Evolutionary conservation across 2,329 filamentous ascomycete genomes (phyloP).

Genomic region (Fusarium beomiforme): DNA sequence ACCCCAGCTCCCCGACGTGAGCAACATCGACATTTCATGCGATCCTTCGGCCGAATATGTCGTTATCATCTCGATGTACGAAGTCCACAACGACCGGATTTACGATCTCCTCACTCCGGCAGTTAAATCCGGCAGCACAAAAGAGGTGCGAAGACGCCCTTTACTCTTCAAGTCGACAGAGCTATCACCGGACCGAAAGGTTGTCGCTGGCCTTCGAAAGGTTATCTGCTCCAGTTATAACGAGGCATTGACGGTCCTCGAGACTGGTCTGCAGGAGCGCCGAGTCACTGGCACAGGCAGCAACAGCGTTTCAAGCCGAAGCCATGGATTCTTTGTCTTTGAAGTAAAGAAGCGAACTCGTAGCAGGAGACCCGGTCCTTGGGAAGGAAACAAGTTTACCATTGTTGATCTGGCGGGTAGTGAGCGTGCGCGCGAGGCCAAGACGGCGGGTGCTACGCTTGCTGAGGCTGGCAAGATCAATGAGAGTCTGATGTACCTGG

Average conservation of each 20-base stretch:
- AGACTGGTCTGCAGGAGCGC: conserved; percentile 87
- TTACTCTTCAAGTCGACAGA: conserved; percentile 94
- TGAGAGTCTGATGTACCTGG: conserved; percentile 97
- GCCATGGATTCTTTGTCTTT: conserved; percentile 95
- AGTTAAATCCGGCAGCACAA: conserved; percentile 67
- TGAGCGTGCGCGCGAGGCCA: conserved; percentile 90
- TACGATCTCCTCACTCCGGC: conserved; percentile 86
- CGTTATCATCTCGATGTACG: conserved; percentile 95
- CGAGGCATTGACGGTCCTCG: conserved; percentile 89
- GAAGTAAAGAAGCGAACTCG: conserved; percentile 85
- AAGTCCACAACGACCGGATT: conserved; percentile 98
- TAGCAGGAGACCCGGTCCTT: conserved; percentile 62
- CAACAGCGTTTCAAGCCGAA: conserved; percentile 91
- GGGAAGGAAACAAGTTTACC: conserved; percentile 82
- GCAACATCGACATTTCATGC: conserved; percentile 70
- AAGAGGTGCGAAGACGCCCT: conserved; percentile 78
- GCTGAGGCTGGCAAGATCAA: conserved; percentile 99
- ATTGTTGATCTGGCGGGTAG: conserved; percentile 94
- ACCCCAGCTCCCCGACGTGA: conserved; percentile 79
- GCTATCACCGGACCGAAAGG: conserved; percentile 86
- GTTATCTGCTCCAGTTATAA: conserved; percentile 83
- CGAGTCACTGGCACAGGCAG: conserved; percentile 90
- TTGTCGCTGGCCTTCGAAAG: conserved; percentile 92
- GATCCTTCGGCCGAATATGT: conserved; percentile 79
- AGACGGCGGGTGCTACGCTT: conserved; percentile 91